A percentile compares a stretch with the other conserved stretches of the same genome.
Conservation (phyloP, 768 basidiomycete genomes). For the Pluteus cervinus region DNA sequence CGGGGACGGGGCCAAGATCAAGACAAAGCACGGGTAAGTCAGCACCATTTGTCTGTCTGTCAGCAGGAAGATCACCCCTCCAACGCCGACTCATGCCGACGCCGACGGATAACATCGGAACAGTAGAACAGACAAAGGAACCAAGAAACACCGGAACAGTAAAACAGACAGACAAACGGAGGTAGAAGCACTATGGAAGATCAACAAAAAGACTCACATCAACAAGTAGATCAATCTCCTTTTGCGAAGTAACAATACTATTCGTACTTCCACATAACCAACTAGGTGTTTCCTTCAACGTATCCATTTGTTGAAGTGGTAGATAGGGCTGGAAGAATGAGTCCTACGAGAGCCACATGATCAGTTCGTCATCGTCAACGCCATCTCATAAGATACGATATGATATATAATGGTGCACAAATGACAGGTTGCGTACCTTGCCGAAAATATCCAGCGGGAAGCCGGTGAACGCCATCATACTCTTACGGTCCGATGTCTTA, state of each 20-base stretch:
- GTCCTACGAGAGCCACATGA: too few species aligned
- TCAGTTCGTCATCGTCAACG: too few species aligned
- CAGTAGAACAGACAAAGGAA: too few species aligned
- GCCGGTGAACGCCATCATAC: slow-evolving; percentile 88
- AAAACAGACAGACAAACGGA: neutral
- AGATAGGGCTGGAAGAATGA: slow-evolving; percentile 98
- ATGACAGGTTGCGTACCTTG: slow-evolving; percentile 40
- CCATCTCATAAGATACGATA: neutral
- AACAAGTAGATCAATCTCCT: slow-evolving; percentile 85
- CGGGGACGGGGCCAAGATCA: too few species aligned
- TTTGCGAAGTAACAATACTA: slow-evolving; percentile 89
- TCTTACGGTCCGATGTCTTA: slow-evolving; percentile 83
- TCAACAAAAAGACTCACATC: slow-evolving; percentile 57
- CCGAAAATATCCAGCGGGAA: slow-evolving; percentile 94
- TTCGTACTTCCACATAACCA: slow-evolving; percentile 98
- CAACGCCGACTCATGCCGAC: too few species aligned
- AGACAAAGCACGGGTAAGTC: too few species aligned
- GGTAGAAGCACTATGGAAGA: neutral
- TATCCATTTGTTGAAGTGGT: slow-evolving; percentile 91
- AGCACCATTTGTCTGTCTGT: too few species aligned
- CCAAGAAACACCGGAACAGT: too few species aligned
- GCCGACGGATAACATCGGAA: too few species aligned
- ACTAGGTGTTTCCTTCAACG: slow-evolving; percentile 69
- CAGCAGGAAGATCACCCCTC: too few species aligned
- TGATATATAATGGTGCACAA: slow-evolving; percentile 4